These are phyloP conservation scores for Plenodomus biglobosus DNA, from an alignment of 2,329 filamentous ascomycete genomes.

Conservation along the genomic window DNA sequence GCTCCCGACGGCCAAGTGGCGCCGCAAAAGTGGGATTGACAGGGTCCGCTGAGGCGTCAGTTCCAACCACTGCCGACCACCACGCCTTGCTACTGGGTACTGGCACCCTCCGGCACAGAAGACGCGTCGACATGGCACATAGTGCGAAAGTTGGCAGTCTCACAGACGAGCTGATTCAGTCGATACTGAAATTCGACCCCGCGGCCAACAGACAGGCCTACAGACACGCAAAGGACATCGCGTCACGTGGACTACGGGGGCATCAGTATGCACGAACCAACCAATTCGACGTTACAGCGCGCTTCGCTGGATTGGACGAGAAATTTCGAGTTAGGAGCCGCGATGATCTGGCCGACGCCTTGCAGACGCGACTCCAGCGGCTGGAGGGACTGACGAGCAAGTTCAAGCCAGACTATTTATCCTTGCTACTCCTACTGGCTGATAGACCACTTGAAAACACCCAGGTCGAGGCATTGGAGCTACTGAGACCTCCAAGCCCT, in stretches of 20 bases:
- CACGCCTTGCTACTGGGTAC: background rate
- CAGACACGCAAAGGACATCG: constrained; percentile 43
- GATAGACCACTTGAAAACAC: constrained; percentile 75
- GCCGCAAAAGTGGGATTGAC: constrained; percentile 9
- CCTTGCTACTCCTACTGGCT: constrained; percentile 77
- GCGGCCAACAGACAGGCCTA: constrained; percentile 39
- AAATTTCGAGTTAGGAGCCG: constrained; percentile 80
- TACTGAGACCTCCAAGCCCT: constrained; percentile 52
- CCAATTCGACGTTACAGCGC: constrained; percentile 51
- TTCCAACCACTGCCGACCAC: constrained; percentile 13
- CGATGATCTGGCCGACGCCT: constrained; percentile 74
- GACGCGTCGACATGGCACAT: constrained; percentile 63
- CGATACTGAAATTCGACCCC: constrained; percentile 57
- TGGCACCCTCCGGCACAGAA: background rate
- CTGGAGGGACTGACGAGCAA: constrained; percentile 58
- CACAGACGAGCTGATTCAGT: constrained; percentile 69
- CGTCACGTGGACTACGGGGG: constrained; percentile 44
- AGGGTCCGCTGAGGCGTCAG: constrained; percentile 7
- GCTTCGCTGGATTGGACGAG: constrained; percentile 66
- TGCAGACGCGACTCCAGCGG: constrained; percentile 61
- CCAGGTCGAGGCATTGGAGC: constrained; percentile 63
- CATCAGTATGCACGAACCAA: constrained; percentile 51
- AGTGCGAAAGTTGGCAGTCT: constrained; percentile 65
- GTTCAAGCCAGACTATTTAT: constrained; percentile 78
- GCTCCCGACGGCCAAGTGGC: constrained; percentile 5